Evolutionary conservation across 768 basidiomycete genomes (phyloP), one percentile per base, ranked within the genome.

Genomic region (Serendipita sp.): DNA sequence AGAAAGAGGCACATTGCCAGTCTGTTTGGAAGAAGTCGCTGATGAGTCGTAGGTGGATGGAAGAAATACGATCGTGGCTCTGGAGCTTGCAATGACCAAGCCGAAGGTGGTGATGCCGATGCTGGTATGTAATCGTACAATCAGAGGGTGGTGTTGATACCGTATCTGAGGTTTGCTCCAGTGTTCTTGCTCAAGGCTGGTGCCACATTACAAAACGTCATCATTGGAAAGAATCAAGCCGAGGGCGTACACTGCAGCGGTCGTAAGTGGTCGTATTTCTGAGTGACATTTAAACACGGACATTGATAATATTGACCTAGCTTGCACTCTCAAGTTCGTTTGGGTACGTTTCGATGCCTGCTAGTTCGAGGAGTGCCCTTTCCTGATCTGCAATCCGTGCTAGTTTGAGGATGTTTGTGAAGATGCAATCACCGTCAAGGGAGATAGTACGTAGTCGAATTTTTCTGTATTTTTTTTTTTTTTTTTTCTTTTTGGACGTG

Each of bases 131-230:
- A n/a, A 38, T 38, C 14, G 45, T n/a, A 28, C 7, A n/a, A 48
- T 48, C 45, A n/a, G 26, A 42, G 20, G 13, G 20, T 42, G 13
- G 11, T 5, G 45, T n/a, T 28, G 26, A 48, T 48, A 48, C 45
- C 5, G 14, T 14, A 14, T 7, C 38, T 48, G 26, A 48, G 7
- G 9, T n/a, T n/a, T 48, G 45, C 45, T 9, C n/a, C 38, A 48
- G 75, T 76, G 20, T 77, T 77, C 70, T 61, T 76, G 22, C 69
- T 77, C 20, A 66, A 75, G 53, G 73, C 74, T 43, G 76, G 76
- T 31, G 75, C 73, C 11, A 76, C 74, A 7, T 67, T 76, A 42
- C 75, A 72, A 61, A 71, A 70, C 22, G 75, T 77, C 41, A 69
- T 72, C 22, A 76, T 77, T 62, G 76, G 76, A 2, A 68, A 72